Percentiles rank a stretch among this genome's conserved stretches.
These are phyloP conservation scores for Globisporangium heterothallicum DNA, from an alignment of 352 stramenopile species.

Conservation along the genomic window DNA sequence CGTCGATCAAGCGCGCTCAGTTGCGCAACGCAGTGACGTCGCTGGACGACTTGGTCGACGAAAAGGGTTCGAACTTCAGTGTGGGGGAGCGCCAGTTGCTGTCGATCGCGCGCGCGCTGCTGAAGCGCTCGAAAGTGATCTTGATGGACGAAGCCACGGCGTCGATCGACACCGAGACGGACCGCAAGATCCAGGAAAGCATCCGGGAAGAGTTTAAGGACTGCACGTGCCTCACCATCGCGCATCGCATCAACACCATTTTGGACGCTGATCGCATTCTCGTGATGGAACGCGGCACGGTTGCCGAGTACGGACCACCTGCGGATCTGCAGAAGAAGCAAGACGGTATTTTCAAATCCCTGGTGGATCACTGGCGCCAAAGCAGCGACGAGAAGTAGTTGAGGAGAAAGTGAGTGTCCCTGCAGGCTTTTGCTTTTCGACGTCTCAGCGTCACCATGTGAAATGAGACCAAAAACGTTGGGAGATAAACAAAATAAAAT, in stretches of 20 bases:
- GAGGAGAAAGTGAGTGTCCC: no score
- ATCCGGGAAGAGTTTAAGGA: constrained; percentile 92
- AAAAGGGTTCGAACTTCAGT: constrained; percentile 93
- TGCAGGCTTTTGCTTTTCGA: no score
- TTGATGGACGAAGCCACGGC: constrained; percentile 98
- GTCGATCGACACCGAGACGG: constrained; percentile 84
- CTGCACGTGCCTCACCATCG: constrained; percentile 95
- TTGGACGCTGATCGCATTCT: constrained; percentile 95
- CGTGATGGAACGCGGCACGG: constrained; percentile 93
- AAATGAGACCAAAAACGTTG: no score
- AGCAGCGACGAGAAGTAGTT: constrained; percentile 24
- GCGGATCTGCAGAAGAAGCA: constrained; percentile 68
- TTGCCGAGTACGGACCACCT: constrained; percentile 88
- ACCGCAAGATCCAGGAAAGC: constrained; percentile 86
- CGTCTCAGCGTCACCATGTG: no score
- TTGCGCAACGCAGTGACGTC: constrained; percentile 54
- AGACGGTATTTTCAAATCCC: constrained; percentile 57
- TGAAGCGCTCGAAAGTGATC: constrained; percentile 90
- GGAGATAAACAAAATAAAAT: no score
- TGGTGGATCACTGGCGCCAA: constrained; percentile 65
- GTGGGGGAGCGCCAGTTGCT: constrained; percentile 95
- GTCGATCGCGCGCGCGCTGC: constrained; percentile 91
- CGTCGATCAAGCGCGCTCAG: constrained; percentile 67
- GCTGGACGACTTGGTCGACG: constrained; percentile 47
- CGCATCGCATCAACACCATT: constrained; percentile 97